Evolutionary conservation across 441 rosid genomes (phyloP).

Genomic region (Erysimum pusillum): DNA sequence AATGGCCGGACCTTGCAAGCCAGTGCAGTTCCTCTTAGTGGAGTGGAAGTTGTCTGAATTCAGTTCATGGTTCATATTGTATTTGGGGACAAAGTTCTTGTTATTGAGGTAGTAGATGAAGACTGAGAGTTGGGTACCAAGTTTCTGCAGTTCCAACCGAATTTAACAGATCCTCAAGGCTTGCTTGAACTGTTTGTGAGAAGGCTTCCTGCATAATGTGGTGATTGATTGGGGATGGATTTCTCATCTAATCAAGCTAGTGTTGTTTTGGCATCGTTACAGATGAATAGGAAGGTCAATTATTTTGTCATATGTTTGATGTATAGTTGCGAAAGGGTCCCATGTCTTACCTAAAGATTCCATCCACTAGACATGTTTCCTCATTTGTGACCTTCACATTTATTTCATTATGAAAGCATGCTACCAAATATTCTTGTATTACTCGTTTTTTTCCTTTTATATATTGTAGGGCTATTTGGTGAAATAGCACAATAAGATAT

Average conservation of each 20-base stretch:
- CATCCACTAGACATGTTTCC: constrained; percentile 37
- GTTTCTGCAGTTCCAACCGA: constrained; percentile 33
- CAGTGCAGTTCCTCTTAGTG: constrained; percentile 72
- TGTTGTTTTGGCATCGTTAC: constrained; percentile 27
- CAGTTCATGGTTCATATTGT: constrained; percentile 16
- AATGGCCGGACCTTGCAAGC: constrained; percentile 83
- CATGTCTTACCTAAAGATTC: constrained; percentile 36
- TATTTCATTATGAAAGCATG: constrained; percentile 35
- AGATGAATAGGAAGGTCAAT: constrained; percentile 20
- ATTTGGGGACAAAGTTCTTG: constrained; percentile 15
- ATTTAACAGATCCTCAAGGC: constrained; percentile 23
- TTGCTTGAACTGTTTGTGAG: constrained; percentile 35
- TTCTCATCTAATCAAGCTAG: constrained; percentile 20
- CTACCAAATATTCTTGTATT: constrained; percentile 27
- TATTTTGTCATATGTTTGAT: constrained; percentile 22
- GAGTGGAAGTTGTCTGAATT: constrained; percentile 69
- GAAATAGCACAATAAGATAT: neutral
- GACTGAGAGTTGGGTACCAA: constrained; percentile 29
- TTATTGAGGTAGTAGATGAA: constrained; percentile 23
- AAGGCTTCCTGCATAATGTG: constrained; percentile 17
- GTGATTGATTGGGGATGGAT: constrained; percentile 27
- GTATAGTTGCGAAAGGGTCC: constrained; percentile 38
- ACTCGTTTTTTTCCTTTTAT: constrained; percentile 1
- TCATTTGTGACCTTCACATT: constrained; percentile 33
- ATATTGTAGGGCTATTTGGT: constrained; percentile 2